Conservation (phyloP, 345 rosid species). For the Eucalyptus curtisii region DNA sequence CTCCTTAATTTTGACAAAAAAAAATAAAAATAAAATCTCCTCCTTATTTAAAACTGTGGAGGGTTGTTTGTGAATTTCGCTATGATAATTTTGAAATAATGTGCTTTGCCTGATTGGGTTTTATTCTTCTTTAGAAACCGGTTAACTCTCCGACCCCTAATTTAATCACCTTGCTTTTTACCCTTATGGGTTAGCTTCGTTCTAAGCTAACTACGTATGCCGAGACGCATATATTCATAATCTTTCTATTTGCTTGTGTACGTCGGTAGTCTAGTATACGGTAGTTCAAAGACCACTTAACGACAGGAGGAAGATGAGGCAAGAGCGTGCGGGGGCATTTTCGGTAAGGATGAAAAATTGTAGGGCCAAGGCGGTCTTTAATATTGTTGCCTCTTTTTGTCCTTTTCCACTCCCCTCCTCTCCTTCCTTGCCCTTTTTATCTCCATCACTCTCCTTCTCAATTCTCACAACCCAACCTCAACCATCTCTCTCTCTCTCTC, state of each 20-base stretch:
- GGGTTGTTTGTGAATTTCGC: not conserved
- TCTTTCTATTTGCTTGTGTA: not conserved
- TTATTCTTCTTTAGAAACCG: not conserved
- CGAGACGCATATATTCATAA: not conserved
- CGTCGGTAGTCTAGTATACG: not conserved
- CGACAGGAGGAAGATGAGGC: not conserved
- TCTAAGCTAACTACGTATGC: not conserved
- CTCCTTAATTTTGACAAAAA: not conserved
- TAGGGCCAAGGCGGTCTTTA: not conserved
- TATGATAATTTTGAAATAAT: not conserved
- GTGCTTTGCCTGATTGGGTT: too few species aligned
- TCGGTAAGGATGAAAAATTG: not conserved
- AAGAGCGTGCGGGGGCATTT: not conserved
- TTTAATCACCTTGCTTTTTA: not conserved
- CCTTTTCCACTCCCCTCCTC: not conserved
- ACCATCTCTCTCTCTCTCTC: not conserved
- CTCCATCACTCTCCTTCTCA: not conserved
- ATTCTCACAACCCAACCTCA: not conserved
- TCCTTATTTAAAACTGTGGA: not conserved
- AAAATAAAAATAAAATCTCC: not conserved
- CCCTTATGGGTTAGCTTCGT: not conserved
- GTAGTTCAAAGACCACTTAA: not conserved
- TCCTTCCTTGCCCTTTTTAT: not conserved
- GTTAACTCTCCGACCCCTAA: not conserved
- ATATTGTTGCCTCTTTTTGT: not conserved